These are phyloP conservation scores for Saccharata proteae DNA, from an alignment of 2,329 filamentous ascomycete species.

Conservation along the genomic window DNA sequence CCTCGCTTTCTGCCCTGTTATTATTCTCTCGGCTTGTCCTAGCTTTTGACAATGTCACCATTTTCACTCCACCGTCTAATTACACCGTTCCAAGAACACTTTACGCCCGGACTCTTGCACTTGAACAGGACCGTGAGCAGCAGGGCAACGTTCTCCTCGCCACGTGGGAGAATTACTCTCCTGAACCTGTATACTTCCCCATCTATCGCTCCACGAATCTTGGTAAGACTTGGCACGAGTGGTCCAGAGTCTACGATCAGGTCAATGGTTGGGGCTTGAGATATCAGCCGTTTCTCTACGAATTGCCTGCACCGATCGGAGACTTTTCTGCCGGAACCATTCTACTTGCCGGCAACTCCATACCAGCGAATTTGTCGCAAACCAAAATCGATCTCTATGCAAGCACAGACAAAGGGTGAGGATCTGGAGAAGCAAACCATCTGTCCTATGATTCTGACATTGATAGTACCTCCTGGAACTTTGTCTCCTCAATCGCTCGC, in stretches of 20 bases:
- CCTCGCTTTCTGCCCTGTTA: too few species aligned
- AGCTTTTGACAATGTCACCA: conserved; percentile 16
- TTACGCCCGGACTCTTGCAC: conserved; percentile 35
- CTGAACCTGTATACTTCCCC: conserved; percentile 32
- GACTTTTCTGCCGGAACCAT: conserved; percentile 51
- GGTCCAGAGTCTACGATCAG: conserved; percentile 51
- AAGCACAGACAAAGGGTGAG: conserved; percentile 42
- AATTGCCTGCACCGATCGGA: conserved; percentile 46
- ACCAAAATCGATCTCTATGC: conserved; percentile 62
- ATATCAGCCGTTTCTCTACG: conserved; percentile 58
- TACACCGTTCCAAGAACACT: conserved; percentile 37
- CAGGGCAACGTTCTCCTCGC: conserved; percentile 35
- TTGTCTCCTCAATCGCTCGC: conserved; percentile 51
- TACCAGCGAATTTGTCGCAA: conserved; percentile 44
- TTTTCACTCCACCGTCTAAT: conserved; percentile 32
- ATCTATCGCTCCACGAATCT: conserved; percentile 36
- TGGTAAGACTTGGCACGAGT: conserved; percentile 46
- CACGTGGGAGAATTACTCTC: conserved; percentile 45
- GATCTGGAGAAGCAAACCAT: conserved; percentile 1
- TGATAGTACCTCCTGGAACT: conserved; percentile 43
- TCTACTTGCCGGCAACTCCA: conserved; percentile 48
- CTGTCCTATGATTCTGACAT: background rate
- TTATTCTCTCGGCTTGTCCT: background rate
- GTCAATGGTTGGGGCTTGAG: conserved; percentile 53
- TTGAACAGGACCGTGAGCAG: conserved; percentile 21